Evolutionary conservation across 345 rosid species (phyloP).

Genomic region (Pugionium cornutum): DNA sequence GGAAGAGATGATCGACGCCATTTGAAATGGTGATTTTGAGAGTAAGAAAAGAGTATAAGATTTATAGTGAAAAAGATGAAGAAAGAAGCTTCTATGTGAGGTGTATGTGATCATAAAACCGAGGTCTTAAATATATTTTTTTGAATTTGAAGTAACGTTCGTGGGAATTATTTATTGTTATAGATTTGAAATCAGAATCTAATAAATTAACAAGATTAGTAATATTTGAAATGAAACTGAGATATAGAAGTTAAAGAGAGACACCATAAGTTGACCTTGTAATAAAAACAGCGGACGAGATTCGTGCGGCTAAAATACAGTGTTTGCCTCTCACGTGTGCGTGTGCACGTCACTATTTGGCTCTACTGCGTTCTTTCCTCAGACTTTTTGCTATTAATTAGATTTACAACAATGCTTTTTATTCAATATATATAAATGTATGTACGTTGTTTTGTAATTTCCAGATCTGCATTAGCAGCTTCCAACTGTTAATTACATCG

Average conservation of each 20-base stretch:
- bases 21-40: background rate
- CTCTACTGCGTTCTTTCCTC: conserved; percentile 19
- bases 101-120: conserved; percentile 36
- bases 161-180: conserved; percentile 16
- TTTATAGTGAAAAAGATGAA: conserved; percentile 31
- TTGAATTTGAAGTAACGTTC: conserved; percentile 34
- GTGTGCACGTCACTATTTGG: conserved; percentile 47
- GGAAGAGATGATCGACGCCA: conserved; percentile 38
- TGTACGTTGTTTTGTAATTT: conserved; percentile 18
- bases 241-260: conserved; percentile 29
- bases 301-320: conserved; percentile 40
- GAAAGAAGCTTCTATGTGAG: conserved; percentile 42
- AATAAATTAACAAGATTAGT: conserved; percentile 4
- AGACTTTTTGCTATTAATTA: background rate
- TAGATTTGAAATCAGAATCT: conserved; percentile 43
- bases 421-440: background rate
- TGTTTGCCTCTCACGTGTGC: conserved; percentile 45
- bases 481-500: conserved; percentile 37
- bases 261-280: conserved; percentile 47
- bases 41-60: conserved; percentile 3
- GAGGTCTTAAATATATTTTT: conserved; percentile 22
- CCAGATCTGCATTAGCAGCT: conserved; percentile 35
- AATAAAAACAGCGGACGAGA: conserved; percentile 42
- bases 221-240: too few species aligned
- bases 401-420: conserved; percentile 18